These are phyloP conservation scores for Simplicillium sp. DNA, from an alignment of 2,329 filamentous ascomycete species.

Conservation along the genomic window DNA sequence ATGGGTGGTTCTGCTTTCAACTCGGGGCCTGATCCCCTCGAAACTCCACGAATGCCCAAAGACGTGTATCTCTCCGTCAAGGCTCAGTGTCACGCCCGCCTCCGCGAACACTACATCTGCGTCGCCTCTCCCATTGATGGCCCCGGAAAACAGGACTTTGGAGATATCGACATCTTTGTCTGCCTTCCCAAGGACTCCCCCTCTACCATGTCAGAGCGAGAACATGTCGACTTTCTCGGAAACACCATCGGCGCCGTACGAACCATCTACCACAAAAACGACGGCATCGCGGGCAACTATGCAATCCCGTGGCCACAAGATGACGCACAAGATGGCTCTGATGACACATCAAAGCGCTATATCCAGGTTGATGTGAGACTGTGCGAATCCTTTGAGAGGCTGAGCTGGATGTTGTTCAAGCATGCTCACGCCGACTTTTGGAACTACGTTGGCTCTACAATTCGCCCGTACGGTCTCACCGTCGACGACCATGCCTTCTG, in stretches of 20 bases:
- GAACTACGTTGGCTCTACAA: conserved; percentile 53
- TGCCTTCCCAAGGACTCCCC: conserved; percentile 18
- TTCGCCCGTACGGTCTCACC: conserved; percentile 57
- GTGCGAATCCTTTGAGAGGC: conserved; percentile 28
- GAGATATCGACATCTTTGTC: conserved; percentile 67
- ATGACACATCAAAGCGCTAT: conserved; percentile 17
- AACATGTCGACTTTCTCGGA: conserved; percentile 21
- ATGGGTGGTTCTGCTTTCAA: conserved; percentile 62
- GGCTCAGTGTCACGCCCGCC: conserved; percentile 29
- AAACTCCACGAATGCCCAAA: conserved; percentile 56
- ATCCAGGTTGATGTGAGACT: conserved; percentile 64
- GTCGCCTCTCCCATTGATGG: conserved; percentile 57
- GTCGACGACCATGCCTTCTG: conserved; percentile 54
- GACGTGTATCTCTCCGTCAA: conserved; percentile 46
- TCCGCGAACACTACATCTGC: conserved; percentile 40
- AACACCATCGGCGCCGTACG: conserved; percentile 34
- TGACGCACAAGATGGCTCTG: conserved; percentile 4
- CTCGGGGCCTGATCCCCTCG: conserved; percentile 32
- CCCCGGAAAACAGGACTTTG: conserved; percentile 57
- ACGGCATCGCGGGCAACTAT: conserved; percentile 27
- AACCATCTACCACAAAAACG: conserved; percentile 16
- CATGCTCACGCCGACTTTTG: conserved; percentile 64
- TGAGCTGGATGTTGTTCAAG: conserved; percentile 58
- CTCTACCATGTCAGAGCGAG: conserved; percentile 1
- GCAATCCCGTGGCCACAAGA: conserved; percentile 46